These are phyloP conservation scores for Rhizopus arrhizus DNA, from an alignment of 371 early-diverging fungal species.

Conservation along the genomic window DNA sequence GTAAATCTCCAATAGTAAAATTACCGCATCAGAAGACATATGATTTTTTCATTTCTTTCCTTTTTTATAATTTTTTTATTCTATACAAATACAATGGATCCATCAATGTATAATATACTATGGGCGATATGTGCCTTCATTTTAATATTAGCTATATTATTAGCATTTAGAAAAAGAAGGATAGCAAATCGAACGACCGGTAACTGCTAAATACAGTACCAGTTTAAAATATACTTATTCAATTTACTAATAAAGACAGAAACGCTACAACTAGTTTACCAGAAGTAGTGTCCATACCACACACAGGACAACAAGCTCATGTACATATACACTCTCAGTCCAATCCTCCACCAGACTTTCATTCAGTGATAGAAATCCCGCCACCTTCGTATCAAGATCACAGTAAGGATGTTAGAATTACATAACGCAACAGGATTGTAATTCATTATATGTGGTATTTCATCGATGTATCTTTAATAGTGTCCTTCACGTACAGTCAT, in stretches of 20 bases:
- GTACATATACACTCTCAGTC: not conserved
- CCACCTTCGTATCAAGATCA: slow-evolving; percentile 37
- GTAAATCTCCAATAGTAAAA: not conserved
- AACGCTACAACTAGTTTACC: not conserved
- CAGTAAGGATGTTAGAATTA: slow-evolving; percentile 23
- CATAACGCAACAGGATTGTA: not conserved
- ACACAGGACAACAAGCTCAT: not conserved
- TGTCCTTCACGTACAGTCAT: too few species aligned
- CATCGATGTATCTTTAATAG: too few species aligned
- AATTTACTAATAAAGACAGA: not conserved
- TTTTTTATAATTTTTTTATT: not conserved
- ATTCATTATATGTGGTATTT: too few species aligned
- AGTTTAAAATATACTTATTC: not conserved
- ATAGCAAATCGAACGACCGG: not conserved
- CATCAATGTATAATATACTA: slow-evolving; percentile 1
- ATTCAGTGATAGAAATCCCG: slow-evolving; percentile 6
- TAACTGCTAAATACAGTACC: not conserved
- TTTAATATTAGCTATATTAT: not conserved
- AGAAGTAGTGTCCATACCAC: not conserved
- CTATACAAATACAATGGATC: not conserved
- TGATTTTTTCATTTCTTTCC: not conserved
- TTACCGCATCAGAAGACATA: not conserved
- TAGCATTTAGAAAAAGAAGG: slow-evolving; percentile 3
- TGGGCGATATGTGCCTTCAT: not conserved
- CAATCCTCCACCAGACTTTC: not conserved